Evolutionary conservation across 257 asterid species (phyloP), one percentile per base, ranked within the genome.

Genomic region (Capsicum pubescens): DNA sequence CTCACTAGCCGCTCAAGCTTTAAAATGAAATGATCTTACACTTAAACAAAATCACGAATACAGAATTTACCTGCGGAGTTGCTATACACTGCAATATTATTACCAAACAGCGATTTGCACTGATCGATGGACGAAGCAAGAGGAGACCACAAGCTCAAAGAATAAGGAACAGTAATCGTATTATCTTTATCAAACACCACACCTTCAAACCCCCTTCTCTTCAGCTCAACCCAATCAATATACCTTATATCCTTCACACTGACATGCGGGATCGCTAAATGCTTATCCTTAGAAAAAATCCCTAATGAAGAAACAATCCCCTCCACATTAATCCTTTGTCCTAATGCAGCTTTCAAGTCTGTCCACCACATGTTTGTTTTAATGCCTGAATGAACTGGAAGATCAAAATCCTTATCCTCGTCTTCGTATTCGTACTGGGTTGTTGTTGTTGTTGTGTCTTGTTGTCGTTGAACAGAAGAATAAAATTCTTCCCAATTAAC

Each of bases 111-210:
- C 21, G 91, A 87, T 93, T 94, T 97, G 84, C 99, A 97, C 69
- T 85, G 94, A 72, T 91, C 88, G 8, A 97, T 35, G 14, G 99
- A 90, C 13, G 95, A 86, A 61, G 59, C 89, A 59, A 97, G 95
- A 69, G 98, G 97, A 67, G 90, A 80, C 99, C 99, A 97, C 93
- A 94, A 89, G 86, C 91, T 88, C 91, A 95, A 89, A 84, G 97
- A 93, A 85, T 95, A 97, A 86, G 99, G 99, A 86, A 88, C 94
- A 2, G 98, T 95, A 60, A 97, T 89, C 3, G 98, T 97, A 82
- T 97, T 97, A 84, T 97, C 99, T 91, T 97, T 97, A 78, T 97
- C 99, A 87, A 97, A 97, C 16, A 97, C 95, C 9, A 97, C 99
- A 61, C 97, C 99, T 89, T 91, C 84, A 87, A 97, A 95, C n/a